These are phyloP conservation scores for Volvox africanus DNA, from an alignment of 139 green algal genomes.

Conservation along the genomic window DNA sequence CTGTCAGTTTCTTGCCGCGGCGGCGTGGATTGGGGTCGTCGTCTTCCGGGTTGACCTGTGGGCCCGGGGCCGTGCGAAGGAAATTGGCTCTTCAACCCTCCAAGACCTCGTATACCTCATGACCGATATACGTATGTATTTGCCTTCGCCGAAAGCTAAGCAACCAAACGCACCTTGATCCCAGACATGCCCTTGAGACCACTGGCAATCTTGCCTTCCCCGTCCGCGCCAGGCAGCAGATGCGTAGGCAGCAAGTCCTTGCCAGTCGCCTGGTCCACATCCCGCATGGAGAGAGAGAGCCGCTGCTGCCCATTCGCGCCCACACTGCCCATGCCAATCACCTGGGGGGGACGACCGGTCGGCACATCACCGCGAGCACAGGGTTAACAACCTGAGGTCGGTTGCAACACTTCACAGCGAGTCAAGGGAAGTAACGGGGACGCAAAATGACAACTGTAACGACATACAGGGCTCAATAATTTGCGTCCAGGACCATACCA, in stretches of 20 bases:
- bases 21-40: slow-evolving; percentile 55
- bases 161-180: slow-evolving; percentile 67
- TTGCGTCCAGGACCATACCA: too few relatives aligned
- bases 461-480: too few relatives aligned
- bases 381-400: too few relatives aligned
- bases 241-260: slow-evolving; percentile 77
- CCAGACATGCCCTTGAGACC: slow-evolving; percentile 86
- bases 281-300: slow-evolving; percentile 90
- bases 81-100: too few relatives aligned
- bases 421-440: too few relatives aligned
- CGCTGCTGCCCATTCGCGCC: slow-evolving; percentile 61
- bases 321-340: slow-evolving; percentile 39
- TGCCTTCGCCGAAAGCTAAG: too few relatives aligned
- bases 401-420: too few relatives aligned
- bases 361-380: too few relatives aligned
- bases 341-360: background rate
- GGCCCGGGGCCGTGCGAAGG: too few relatives aligned
- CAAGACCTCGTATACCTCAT: too few relatives aligned
- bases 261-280: slow-evolving; percentile 94
- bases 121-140: too few relatives aligned
- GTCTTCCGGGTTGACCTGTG: slow-evolving; percentile 40
- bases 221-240: slow-evolving; percentile 47
- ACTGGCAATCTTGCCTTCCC: slow-evolving; percentile 33
- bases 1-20: slow-evolving; percentile 77
- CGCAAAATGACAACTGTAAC: too few relatives aligned